Base-by-base conservation (phyloP, 2,329 filamentous ascomycete species). In the Penicillium sumatraense region DNA sequence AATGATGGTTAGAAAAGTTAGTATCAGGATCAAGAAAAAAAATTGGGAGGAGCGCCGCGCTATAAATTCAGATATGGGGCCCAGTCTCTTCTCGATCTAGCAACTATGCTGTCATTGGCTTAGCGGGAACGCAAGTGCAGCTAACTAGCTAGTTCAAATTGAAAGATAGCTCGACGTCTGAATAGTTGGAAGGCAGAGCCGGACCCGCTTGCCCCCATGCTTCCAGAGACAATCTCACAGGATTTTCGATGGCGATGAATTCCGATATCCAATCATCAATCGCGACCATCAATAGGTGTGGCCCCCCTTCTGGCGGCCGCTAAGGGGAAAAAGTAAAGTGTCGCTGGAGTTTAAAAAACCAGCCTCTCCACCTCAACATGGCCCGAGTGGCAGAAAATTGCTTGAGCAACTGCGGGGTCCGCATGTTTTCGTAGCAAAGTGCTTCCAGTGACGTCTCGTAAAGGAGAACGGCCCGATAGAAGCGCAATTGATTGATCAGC, bases 301-400 rank as follows among this genome's bases (percentile, higher is more conserved):
- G 44, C 26, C 44, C 44, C 44, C 13, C 18, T 26, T 18, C 18
- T n/a, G 14, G 8, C 20, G 10, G 6, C 16, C 31, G 20, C 33
- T 26, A 49, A n/a, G n/a, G n/a, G n/a, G 31, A 36, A 31, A 40
- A 24, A 18, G 21, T 38, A 38, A 49, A 36, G 33, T 26, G 31
- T 35, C 31, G 31, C 31, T 5, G 14, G 8, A n/a, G 16, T 16
- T 38, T n/a, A 38, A 38, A 16, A 35, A 35, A 5, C 14, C 16
- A 20, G 35, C 35, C 35, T 29, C 50, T 47, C 41, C 50, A 45
- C 41, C 13, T 24, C 11, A 31, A 21, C 50, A 13, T 52, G 41
- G 40, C 29, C 50, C 50, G 21, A 46, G 50, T 52, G 41, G 14
- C 11, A 38, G 20, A 26, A 31, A 38, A 45, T 21, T 16, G n/a